These are phyloP conservation scores for Citrus inodora DNA, from an alignment of 345 rosid species.

Conservation along the genomic window DNA sequence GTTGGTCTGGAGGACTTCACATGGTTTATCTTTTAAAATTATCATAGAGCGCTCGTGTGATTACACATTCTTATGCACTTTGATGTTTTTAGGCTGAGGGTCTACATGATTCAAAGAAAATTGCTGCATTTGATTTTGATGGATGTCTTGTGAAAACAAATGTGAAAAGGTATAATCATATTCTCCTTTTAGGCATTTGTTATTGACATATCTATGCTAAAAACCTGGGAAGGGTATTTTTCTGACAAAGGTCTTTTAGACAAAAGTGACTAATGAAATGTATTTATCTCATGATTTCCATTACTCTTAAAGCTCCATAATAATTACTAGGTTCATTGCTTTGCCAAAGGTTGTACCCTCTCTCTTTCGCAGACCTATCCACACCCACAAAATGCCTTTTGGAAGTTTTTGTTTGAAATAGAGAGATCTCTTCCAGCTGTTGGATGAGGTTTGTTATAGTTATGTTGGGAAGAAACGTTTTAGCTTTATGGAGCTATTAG, in stretches of 20 bases:
- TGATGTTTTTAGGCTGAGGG: conserved; percentile 59
- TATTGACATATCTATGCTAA: not conserved
- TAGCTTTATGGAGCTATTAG: not conserved
- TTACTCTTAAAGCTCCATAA: not conserved
- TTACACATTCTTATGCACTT: not conserved
- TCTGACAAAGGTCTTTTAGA: not conserved
- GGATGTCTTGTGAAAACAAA: conserved; percentile 90
- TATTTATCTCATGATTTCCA: not conserved
- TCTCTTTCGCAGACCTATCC: not conserved
- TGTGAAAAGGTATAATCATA: conserved; percentile 56
- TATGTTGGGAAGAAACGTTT: not conserved
- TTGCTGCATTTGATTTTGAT: conserved; percentile 98
- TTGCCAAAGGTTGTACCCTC: not conserved
- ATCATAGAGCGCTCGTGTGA: not conserved
- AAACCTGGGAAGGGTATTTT: not conserved
- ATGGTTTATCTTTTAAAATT: not conserved
- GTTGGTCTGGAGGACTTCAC: not conserved
- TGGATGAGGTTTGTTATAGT: not conserved
- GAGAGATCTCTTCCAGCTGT: not conserved
- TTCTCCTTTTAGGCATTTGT: not conserved
- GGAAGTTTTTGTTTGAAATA: not conserved
- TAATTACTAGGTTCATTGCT: not conserved
- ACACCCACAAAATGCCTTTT: not conserved
- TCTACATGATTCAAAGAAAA: conserved; percentile 69
- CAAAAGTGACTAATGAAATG: not conserved